phyloP scores from a whole-genome alignment of 2,329 filamentous ascomycete species.

The Fusarium bactridioides region DNA sequence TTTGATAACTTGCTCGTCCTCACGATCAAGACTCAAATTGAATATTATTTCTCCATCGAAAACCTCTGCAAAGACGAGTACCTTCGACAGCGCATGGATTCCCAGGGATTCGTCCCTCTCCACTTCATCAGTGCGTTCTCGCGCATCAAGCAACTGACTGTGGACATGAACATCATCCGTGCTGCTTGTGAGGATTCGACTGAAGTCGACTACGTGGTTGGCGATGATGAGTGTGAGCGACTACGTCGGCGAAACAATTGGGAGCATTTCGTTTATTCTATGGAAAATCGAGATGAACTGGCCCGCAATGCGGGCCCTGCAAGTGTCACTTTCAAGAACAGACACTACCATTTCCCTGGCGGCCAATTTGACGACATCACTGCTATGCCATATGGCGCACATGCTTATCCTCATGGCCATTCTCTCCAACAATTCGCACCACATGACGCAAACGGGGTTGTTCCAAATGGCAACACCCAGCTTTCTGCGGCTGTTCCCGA shows the following conservation, averaged over 20 bases:
- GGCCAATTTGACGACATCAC: slow-evolving; percentile 46
- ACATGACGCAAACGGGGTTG: slow-evolving; percentile 47
- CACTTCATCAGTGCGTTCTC: slow-evolving; percentile 85
- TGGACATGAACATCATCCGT: slow-evolving; percentile 77
- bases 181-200: slow-evolving; percentile 76
- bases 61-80: slow-evolving; percentile 95
- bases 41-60: slow-evolving; percentile 97
- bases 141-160: slow-evolving; percentile 60
- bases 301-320: slow-evolving; percentile 76
- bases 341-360: slow-evolving; percentile 39
- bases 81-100: slow-evolving; percentile 91
- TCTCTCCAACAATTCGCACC: slow-evolving; percentile 46
- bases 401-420: slow-evolving; percentile 42
- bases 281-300: slow-evolving; percentile 74
- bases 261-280: slow-evolving; percentile 79
- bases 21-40: slow-evolving; percentile 64
- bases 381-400: slow-evolving; percentile 44
- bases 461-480: slow-evolving; percentile 43
- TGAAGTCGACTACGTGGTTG: slow-evolving; percentile 76
- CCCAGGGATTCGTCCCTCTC: slow-evolving; percentile 88
- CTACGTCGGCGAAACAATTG: slow-evolving; percentile 79
- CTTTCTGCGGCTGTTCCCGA: slow-evolving; percentile 52
- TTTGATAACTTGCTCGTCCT: slow-evolving; percentile 58
- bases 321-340: slow-evolving; percentile 49
- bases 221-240: slow-evolving; percentile 80